These are phyloP conservation scores for Fusarium xylarioides DNA, from an alignment of 2,329 filamentous ascomycete genomes.

Conservation along the genomic window DNA sequence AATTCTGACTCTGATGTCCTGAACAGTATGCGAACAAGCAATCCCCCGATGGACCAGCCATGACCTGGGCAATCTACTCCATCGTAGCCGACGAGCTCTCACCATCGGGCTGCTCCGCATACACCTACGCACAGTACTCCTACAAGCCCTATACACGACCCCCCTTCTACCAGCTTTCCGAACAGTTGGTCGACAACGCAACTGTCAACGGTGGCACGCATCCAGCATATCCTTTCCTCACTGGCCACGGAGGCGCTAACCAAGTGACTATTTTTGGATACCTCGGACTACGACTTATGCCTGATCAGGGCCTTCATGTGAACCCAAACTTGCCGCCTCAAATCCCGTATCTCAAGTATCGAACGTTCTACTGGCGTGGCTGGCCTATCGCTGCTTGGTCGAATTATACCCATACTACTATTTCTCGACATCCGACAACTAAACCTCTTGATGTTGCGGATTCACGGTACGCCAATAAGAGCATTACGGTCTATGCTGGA, in stretches of 20 bases:
- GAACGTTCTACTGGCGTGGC: background rate
- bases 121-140: background rate
- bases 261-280: background rate
- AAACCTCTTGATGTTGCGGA: background rate
- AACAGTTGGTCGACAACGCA: background rate
- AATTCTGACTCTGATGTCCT: rapidly evolving
- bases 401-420: background rate
- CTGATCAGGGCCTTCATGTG: background rate
- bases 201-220: background rate
- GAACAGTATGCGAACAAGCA: constrained; percentile 4
- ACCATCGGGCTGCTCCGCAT: background rate
- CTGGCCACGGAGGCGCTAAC: background rate
- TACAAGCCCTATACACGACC: background rate
- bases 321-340: background rate
- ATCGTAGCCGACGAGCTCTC: background rate
- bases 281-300: background rate
- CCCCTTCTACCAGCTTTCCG: background rate
- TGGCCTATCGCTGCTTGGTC: constrained; percentile 6
- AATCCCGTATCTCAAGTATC: background rate
- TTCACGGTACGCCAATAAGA: background rate
- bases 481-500: background rate
- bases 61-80: constrained; percentile 7
- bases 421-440: background rate
- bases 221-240: background rate
- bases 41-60: background rate